Conservation (phyloP, 1,284 basidiomycete genomes). For the Marasmius tenuissimus region DNA sequence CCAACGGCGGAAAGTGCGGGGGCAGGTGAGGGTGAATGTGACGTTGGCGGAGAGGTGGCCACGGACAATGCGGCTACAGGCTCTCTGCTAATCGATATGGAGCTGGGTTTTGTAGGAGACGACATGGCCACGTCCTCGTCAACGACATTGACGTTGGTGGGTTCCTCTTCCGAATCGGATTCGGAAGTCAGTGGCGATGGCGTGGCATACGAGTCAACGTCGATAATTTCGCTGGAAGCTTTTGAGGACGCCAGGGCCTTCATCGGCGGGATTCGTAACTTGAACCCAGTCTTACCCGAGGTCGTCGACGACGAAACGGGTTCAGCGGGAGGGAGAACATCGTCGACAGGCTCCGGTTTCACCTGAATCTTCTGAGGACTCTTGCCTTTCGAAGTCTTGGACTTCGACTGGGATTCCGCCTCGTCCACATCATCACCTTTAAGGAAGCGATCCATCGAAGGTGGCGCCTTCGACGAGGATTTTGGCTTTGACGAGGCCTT, state of each 20-base stretch:
- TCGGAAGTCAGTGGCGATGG: background rate
- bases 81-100: background rate
- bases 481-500: conserved; percentile 27
- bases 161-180: background rate
- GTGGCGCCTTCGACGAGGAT: background rate
- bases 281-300: conserved; percentile 19
- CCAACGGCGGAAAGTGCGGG: background rate
- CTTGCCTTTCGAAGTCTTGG: conserved; percentile 14
- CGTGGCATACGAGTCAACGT: background rate
- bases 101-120: conserved; percentile 1
- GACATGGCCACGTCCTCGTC: conserved; percentile 5
- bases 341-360: conserved; percentile 18
- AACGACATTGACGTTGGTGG: background rate
- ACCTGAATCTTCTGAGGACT: conserved; percentile 16
- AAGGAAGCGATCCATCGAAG: background rate
- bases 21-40: conserved; percentile 11
- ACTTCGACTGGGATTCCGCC: conserved; percentile 27
- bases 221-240: background rate
- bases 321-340: background rate
- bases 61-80: conserved; percentile 8
- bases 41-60: conserved; percentile 9
- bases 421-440: background rate
- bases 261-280: conserved; percentile 13
- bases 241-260: background rate
- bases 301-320: background rate